Evolutionary conservation across 2,329 filamentous ascomycete genomes (phyloP).

Genomic region (Ceratocystis albifundus): DNA sequence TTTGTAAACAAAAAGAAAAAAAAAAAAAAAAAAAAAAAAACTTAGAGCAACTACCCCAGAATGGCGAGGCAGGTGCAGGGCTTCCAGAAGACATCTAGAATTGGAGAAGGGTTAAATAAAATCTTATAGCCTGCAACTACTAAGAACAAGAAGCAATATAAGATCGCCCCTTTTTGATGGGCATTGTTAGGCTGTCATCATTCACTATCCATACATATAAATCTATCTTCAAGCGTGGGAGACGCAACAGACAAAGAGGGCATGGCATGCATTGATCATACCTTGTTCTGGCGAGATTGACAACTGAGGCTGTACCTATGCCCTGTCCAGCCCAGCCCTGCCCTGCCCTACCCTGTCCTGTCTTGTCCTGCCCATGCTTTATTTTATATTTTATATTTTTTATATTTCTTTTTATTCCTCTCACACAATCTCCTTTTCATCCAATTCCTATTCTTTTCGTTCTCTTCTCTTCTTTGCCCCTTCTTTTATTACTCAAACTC

Average conservation of each 20-base stretch:
- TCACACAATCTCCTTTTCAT: not conserved
- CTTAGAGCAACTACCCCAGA: not conserved
- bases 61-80: not conserved
- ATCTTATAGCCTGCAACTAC: not conserved
- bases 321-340: no score
- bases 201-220: not conserved
- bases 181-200: not conserved
- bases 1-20: no score
- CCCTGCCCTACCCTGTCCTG: no score
- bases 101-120: not conserved
- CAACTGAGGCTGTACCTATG: not conserved
- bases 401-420: not conserved
- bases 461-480: not conserved
- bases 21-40: no score
- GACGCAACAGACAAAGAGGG: not conserved
- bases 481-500: not conserved
- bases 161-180: not conserved
- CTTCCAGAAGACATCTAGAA: constrained; percentile 8
- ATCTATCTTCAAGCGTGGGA: not conserved
- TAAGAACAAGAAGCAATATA: not conserved
- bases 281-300: not conserved
- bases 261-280: not conserved
- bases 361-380: no score
- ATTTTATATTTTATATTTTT: not conserved
- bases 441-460: not conserved